phyloP scores from a whole-genome alignment of 192 early-diverging fungal species.

The Linnemannia exigua region DNA sequence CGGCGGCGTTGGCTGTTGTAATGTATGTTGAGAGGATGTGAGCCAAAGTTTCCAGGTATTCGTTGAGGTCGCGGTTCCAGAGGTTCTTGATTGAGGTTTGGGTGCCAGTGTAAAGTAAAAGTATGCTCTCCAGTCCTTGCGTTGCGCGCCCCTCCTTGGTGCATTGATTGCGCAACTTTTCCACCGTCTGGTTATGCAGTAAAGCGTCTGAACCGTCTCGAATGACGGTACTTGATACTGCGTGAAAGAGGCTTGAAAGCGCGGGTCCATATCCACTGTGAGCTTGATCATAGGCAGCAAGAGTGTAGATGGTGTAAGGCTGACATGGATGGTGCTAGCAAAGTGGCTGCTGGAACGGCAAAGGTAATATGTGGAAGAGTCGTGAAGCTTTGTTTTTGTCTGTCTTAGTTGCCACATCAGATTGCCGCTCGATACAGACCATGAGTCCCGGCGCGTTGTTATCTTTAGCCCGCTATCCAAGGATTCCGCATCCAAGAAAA shows the following conservation, averaged over 20 bases:
- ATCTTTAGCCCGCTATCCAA: constrained; percentile 14
- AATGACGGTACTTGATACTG: constrained; percentile 16
- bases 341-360: constrained; percentile 27
- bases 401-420: constrained; percentile 30
- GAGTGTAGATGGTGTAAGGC: constrained; percentile 20
- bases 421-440: constrained; percentile 21
- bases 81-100: constrained; percentile 5
- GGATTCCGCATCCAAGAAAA: constrained; percentile 21
- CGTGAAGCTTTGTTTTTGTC: constrained; percentile 24
- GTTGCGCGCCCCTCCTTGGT: constrained; percentile 11
- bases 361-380: constrained; percentile 26
- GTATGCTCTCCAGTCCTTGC: constrained; percentile 21
- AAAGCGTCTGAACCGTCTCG: constrained; percentile 12
- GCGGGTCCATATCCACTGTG: constrained; percentile 7
- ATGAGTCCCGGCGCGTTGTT: constrained; percentile 9
- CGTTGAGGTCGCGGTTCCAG: constrained; percentile 11
- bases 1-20: constrained; percentile 22
- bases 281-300: constrained; percentile 23
- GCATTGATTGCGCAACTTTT: constrained; percentile 10
- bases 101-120: constrained; percentile 12
- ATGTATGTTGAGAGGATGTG: constrained; percentile 16
- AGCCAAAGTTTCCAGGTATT: constrained; percentile 19
- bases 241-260: constrained; percentile 32
- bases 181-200: constrained; percentile 20
- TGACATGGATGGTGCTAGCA: constrained; percentile 24